Base-by-base conservation (phyloP, 768 basidiomycete species). In the Xerocomus spinulosus region DNA sequence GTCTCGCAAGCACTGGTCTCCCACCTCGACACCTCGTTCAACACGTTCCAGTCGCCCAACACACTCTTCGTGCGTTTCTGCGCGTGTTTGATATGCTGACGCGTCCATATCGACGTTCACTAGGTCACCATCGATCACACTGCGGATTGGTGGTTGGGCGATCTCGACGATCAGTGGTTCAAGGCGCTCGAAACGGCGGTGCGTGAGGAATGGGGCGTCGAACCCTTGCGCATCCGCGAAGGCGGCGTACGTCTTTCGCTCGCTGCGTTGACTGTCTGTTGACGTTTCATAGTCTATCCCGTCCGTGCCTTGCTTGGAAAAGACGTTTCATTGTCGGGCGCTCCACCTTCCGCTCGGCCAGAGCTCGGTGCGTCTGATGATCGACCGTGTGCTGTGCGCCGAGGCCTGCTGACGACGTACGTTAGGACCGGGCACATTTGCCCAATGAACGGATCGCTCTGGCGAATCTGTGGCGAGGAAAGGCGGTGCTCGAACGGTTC, bases 71-170 rank as follows among this genome's bases (percentile, higher is more conserved):
- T 92, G 48, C 38, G 51, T 53, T 7, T 9, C 25, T 12, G 9
- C 9, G 25, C 6, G 20, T 28, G n/a, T 14, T 33, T 30, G 12
- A 14, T 15, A 2, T 4, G 9, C 12, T 8, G n/a, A n/a, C 10
- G 41, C 28, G 18, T 33, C n/a, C 23, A 34, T n/a, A n/a, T 33
- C 6, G 20, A 17, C 34, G 5, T n/a, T n/a, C 10, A 28, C 3
- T 54, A 93, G 90, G 75, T 94, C 54, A 75, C 72, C 17, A 81
- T 96, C 44, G 81, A 87, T 35, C 87, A 91, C 50, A 85, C 79
- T 2, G 93, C 92, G 0, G 86, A 93, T 58, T 98, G 94, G 94
- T 99, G 95, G 95, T 75, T 99, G 2, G 92, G 94, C 0, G 82
- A 87, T 46, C 76, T 95, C 33, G 80, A 90, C 45, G 85, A 86